Percentiles rank a stretch among this genome's conserved stretches.
Evolutionary conservation across 2,329 filamentous ascomycete species (phyloP).

Genomic region (Pyrenophora seminiperda): DNA sequence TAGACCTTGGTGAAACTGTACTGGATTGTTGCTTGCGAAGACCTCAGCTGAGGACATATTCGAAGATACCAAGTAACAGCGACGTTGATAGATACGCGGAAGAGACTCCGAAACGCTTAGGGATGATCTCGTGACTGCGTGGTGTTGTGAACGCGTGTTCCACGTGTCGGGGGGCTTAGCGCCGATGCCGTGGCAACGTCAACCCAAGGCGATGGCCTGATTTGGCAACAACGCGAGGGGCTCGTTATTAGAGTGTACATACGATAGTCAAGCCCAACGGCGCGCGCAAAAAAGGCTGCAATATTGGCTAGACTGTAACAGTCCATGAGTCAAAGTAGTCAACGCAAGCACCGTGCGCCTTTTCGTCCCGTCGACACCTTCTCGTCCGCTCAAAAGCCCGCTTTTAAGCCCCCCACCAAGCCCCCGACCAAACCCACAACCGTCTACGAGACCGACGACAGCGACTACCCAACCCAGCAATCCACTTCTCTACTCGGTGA

Average conservation of each 20-base stretch:
- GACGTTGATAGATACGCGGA: too few species aligned
- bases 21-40: too few species aligned
- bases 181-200: conserved; percentile 13
- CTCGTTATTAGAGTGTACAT: not conserved
- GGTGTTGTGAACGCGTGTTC: conserved; percentile 10
- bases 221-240: conserved; percentile 15
- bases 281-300: not conserved
- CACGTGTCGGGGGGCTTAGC: conserved; percentile 9
- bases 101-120: not conserved
- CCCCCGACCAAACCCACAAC: not conserved
- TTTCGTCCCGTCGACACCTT: conserved; percentile 44
- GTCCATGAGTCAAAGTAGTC: conserved; percentile 33
- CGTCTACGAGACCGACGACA: conserved; percentile 8
- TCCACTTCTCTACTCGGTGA: conserved; percentile 33
- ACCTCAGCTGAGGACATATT: not conserved
- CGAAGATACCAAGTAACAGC: too few species aligned
- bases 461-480: conserved; percentile 11
- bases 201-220: conserved; percentile 5
- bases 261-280: not conserved
- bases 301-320: not conserved
- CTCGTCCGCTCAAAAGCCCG: conserved; percentile 41
- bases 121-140: conserved; percentile 13
- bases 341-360: conserved; percentile 38
- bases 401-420: conserved; percentile 20
- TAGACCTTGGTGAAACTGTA: too few species aligned